Base-by-base conservation (phyloP, 2,329 filamentous ascomycete species). In the Apiospora hydei region DNA sequence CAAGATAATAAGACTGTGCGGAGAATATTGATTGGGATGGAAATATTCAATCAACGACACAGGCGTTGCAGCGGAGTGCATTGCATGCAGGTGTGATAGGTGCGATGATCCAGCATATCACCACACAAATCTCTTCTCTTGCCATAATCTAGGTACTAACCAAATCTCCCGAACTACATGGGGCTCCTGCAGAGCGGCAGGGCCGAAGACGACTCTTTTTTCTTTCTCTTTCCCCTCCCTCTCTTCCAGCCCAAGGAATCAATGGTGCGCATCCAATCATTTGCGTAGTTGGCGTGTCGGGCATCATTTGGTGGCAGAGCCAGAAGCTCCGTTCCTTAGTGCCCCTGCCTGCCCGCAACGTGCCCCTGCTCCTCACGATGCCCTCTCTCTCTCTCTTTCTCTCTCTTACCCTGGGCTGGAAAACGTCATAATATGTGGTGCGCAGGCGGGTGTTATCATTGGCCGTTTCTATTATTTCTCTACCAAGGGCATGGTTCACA, bases 371-470 rank as follows among this genome's bases (percentile, higher is more conserved):
- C 46, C 46, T 57, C 34, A n/a, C 34, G 57, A 21, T 41, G 57
- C 18, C 34, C 34, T 34, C 34, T 34, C 6, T 34, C 34, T 38
- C 30, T n/a, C n/a, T n/a, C n/a, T n/a, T n/a, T 57, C 30, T 46
- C 2, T 38, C 34, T 41, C 18, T 64, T 30, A n/a, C 57, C 57
- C 53, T 38, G 16, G 53, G 30, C 30, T 14, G 7, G n/a, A 5
- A 10, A n/a, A 64, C 57, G 57, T 64, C 57, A 64, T 64, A 64
- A 64, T 64, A 41, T 64, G 30, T 64, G 57, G 57, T 64, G 57
- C 57, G 30, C 34, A 18, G 57, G 3, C 57, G 16, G 57, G 57
- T 18, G 30, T 11, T 13, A 26, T 24, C 57, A 64, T 38, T 51
- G n/a, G 47, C 47, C 11, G 57, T 3, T 30, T 64, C 34, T 41